These are phyloP conservation scores for Physcia stellaris DNA, from an alignment of 495 filamentous ascomycete species.

Conservation along the genomic window DNA sequence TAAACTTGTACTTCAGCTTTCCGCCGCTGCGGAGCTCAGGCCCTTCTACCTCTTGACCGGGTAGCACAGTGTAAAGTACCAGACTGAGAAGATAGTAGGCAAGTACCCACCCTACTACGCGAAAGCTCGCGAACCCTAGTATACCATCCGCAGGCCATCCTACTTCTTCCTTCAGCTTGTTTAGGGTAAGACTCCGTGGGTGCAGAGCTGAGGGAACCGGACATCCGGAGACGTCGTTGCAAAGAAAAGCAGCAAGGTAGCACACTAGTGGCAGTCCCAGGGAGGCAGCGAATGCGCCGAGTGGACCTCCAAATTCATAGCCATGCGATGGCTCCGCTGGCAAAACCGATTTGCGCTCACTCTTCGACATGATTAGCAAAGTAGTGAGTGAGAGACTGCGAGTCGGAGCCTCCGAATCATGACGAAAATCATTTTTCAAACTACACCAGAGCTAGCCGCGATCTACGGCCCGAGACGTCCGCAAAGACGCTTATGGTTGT, in stretches of 20 bases:
- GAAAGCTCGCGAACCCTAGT: conserved; percentile 41
- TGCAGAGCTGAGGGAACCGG: conserved; percentile 73
- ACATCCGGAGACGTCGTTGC: conserved; percentile 87
- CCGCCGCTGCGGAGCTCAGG: conserved; percentile 56
- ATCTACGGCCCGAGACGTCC: too few relatives aligned
- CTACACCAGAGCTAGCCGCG: too few relatives aligned
- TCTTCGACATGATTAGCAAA: conserved; percentile 12
- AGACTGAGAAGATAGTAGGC: conserved; percentile 72
- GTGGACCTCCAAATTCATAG: conserved; percentile 76
- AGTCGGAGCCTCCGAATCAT: too few relatives aligned
- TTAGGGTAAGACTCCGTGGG: conserved; percentile 56
- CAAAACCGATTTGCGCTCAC: conserved; percentile 12
- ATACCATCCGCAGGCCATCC: conserved; percentile 64
- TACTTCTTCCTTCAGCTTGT: conserved; percentile 58
- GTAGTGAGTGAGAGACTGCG: too few relatives aligned
- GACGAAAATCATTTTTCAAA: too few relatives aligned
- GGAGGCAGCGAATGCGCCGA: conserved; percentile 59
- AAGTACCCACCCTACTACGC: conserved; percentile 50
- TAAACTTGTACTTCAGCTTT: conserved; percentile 76
- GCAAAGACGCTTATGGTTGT: too few relatives aligned
- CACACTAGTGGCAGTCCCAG: conserved; percentile 63
- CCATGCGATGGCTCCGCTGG: conserved; percentile 24
- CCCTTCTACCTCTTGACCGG: conserved; percentile 59
- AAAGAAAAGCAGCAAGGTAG: conserved; percentile 67
- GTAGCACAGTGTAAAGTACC: conserved; percentile 62